Conservation (phyloP, 768 basidiomycete genomes). For the Panaeolus papilionaceus region DNA sequence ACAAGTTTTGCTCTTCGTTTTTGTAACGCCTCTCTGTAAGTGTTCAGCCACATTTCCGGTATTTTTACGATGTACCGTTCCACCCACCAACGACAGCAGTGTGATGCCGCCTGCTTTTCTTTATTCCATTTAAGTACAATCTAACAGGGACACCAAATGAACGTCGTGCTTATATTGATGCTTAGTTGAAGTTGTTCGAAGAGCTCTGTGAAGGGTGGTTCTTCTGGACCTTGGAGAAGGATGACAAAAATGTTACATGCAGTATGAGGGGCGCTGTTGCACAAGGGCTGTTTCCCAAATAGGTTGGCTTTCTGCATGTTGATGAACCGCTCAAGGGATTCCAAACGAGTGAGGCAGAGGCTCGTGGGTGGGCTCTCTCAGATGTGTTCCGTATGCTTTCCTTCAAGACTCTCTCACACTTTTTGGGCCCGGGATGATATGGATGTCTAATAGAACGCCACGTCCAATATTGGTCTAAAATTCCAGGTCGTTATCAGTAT, state of each 20-base stretch:
- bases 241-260: constrained; percentile 77
- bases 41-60: too few relatives aligned
- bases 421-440: too few relatives aligned
- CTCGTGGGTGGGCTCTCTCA: neutral
- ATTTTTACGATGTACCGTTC: too few relatives aligned
- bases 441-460: constrained; percentile 38
- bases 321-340: constrained; percentile 14
- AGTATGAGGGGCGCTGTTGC: constrained; percentile 68
- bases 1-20: too few relatives aligned
- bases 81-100: too few relatives aligned
- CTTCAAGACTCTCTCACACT: too few relatives aligned
- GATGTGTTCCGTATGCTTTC: neutral
- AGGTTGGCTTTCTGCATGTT: constrained; percentile 36
- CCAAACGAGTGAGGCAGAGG: constrained; percentile 32
- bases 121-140: too few relatives aligned
- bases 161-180: constrained; percentile 54
- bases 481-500: constrained; percentile 67
- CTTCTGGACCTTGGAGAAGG: constrained; percentile 88
- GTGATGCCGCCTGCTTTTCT: too few relatives aligned
- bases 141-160: constrained; percentile 46
- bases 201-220: constrained; percentile 73
- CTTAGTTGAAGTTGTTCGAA: constrained; percentile 74
- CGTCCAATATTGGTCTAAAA: constrained; percentile 48
- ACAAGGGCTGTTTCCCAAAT: constrained; percentile 66
- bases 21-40: too few relatives aligned